A percentile compares a stretch with the other conserved stretches of the same genome.
phyloP scores from a whole-genome alignment of 305 asterid species.

The Solanum aculeatissimum region DNA sequence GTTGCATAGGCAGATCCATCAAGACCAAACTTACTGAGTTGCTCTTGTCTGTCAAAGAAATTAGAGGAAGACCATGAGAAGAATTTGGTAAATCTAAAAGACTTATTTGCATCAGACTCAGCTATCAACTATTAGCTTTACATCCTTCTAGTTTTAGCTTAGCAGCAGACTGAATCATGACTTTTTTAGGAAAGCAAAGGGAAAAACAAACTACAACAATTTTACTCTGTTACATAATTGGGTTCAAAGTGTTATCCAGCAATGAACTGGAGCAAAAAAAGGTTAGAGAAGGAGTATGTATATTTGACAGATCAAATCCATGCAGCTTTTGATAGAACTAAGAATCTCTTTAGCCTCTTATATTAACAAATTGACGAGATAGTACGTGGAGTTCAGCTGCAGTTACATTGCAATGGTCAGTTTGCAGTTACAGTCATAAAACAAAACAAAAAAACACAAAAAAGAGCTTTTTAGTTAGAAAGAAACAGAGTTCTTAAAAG shows the following conservation, averaged over 20 bases:
- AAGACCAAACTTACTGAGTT: slow-evolving; percentile 77
- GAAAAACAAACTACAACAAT: not conserved
- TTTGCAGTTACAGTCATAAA: not conserved
- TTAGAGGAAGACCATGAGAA: slow-evolving; percentile 3
- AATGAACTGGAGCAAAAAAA: not conserved
- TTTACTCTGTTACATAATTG: not conserved
- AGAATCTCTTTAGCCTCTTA: not conserved
- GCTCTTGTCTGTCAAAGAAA: slow-evolving; percentile 59
- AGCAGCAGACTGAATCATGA: not conserved
- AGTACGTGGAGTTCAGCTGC: not conserved
- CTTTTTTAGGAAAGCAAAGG: not conserved
- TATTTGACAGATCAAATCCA: not conserved
- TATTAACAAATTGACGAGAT: not conserved
- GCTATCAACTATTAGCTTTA: slow-evolving; percentile 2
- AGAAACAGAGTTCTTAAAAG: not conserved
- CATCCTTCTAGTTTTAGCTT: not conserved
- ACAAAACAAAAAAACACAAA: not conserved
- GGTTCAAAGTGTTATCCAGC: not conserved
- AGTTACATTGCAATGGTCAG: not conserved
- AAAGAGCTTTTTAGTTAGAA: not conserved
- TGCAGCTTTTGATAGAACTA: not conserved
- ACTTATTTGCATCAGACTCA: not conserved
- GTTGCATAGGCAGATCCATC: slow-evolving; percentile 72
- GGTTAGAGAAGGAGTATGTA: not conserved
- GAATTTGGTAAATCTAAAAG: slow-evolving; percentile 5